These are phyloP conservation scores for Nepenthes alata DNA, from an alignment of 179 eudicot species.

Conservation along the genomic window DNA sequence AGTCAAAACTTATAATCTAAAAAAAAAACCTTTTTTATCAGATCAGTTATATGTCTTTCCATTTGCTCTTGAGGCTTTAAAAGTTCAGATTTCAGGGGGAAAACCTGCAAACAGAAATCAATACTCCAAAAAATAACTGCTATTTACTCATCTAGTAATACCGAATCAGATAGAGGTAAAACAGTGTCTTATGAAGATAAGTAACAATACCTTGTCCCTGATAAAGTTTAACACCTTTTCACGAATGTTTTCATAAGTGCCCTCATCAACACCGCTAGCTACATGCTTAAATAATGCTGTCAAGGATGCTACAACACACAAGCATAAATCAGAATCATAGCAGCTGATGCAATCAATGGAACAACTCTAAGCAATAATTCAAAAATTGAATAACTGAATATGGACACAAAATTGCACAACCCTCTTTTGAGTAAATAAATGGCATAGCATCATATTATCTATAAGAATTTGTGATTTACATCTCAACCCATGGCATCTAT, in stretches of 20 bases:
- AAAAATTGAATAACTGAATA: too few relatives aligned
- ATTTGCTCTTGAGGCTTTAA: slow-evolving; percentile 88
- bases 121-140: background rate
- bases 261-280: slow-evolving; percentile 57
- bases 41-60: slow-evolving; percentile 94
- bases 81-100: slow-evolving; percentile 79
- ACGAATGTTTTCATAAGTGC: slow-evolving; percentile 73
- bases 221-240: slow-evolving; percentile 74
- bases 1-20: background rate
- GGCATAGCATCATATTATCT: too few relatives aligned
- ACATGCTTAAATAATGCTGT: slow-evolving; percentile 87
- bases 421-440: too few relatives aligned
- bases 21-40: slow-evolving; percentile 63
- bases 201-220: slow-evolving; percentile 62
- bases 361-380: too few relatives aligned
- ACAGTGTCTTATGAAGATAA: slow-evolving; percentile 2
- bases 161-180: slow-evolving; percentile 1
- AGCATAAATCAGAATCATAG: too few relatives aligned
- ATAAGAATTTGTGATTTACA: too few relatives aligned
- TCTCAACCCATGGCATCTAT: too few relatives aligned
- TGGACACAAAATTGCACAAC: too few relatives aligned
- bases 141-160: background rate
- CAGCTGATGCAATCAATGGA: too few relatives aligned
- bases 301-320: slow-evolving; percentile 56
- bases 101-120: slow-evolving; percentile 40